A percentile compares a stretch with the other conserved stretches of the same genome.
Conservation (phyloP, 148 eudicot genomes). For the Silene conica region DNA sequence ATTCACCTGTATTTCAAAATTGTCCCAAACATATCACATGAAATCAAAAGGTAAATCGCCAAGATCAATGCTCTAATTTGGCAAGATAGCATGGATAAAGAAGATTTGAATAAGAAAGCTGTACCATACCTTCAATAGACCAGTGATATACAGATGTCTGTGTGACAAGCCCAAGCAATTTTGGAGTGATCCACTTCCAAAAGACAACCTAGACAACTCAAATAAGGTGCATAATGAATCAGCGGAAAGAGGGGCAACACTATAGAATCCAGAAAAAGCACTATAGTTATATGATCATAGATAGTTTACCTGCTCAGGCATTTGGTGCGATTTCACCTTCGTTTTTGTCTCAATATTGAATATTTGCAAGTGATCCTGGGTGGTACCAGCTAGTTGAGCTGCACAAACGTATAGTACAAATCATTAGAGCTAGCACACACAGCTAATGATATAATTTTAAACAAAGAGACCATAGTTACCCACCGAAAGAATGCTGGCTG, state of each 20-base stretch:
- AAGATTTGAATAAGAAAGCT: constrained; percentile 5
- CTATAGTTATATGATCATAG: not conserved
- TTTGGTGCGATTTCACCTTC: constrained; percentile 91
- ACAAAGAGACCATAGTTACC: not conserved
- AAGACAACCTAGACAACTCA: constrained; percentile 59
- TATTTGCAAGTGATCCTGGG: constrained; percentile 95
- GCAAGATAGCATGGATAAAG: constrained; percentile 1
- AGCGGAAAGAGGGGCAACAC: not conserved
- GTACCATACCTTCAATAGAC: constrained; percentile 81
- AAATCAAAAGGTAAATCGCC: not conserved
- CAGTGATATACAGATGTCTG: constrained; percentile 94
- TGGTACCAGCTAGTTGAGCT: constrained; percentile 96
- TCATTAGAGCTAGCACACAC: constrained; percentile 10
- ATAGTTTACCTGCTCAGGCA: constrained; percentile 93
- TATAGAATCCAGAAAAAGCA: not conserved
- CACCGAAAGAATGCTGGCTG: not conserved
- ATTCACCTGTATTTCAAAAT: constrained; percentile 47
- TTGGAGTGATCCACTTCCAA: constrained; percentile 97
- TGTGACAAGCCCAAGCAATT: constrained; percentile 85
- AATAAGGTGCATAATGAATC: constrained; percentile 3
- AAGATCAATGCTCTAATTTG: constrained; percentile 3
- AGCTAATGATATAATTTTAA: not conserved
- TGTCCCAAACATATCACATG: constrained; percentile 11
- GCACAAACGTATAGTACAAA: constrained; percentile 23
- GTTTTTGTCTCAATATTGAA: constrained; percentile 93